These are phyloP conservation scores for Eucalyptus polyanthemos DNA, from an alignment of 345 rosid species.

Conservation along the genomic window DNA sequence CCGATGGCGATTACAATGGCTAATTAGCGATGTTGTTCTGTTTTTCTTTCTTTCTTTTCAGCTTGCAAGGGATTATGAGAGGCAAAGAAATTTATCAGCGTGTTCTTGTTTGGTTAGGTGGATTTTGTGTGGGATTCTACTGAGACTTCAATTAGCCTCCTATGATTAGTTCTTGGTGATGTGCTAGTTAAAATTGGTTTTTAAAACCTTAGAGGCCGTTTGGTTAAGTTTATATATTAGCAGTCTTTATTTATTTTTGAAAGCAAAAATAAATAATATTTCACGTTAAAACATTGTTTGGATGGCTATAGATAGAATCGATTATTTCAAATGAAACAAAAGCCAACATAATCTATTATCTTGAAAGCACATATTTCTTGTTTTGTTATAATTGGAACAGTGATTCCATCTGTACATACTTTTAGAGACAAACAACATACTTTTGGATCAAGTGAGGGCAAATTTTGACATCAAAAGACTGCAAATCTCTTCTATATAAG, in stretches of 20 bases:
- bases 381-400: background rate
- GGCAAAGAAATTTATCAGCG: background rate
- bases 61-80: no score
- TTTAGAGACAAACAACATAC: background rate
- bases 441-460: no score
- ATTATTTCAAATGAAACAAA: background rate
- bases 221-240: background rate
- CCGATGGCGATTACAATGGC: background rate
- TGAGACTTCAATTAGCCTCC: background rate
- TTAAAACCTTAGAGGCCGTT: background rate
- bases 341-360: background rate
- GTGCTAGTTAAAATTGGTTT: background rate
- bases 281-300: background rate
- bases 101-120: background rate
- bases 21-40: background rate
- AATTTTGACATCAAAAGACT: background rate
- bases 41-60: background rate
- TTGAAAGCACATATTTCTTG: background rate
- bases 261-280: background rate
- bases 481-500: background rate
- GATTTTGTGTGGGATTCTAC: background rate
- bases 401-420: background rate
- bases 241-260: background rate
- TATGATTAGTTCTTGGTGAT: no score
- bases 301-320: background rate